These are phyloP conservation scores for Aspergillus chevalieri DNA, from an alignment of 2,329 filamentous ascomycete species.

Conservation along the genomic window DNA sequence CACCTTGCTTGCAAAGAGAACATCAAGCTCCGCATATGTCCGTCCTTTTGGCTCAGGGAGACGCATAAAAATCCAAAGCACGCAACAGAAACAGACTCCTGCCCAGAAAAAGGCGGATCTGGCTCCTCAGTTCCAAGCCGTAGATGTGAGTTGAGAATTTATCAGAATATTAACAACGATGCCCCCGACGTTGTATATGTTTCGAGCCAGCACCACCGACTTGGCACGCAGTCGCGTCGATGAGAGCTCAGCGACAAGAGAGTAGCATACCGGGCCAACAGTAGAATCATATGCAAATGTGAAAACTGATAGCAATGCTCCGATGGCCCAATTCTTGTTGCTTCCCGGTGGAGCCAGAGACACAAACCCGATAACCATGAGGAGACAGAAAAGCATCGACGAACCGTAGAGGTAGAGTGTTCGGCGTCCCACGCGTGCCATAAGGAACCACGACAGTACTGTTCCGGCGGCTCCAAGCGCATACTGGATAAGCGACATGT, in stretches of 20 bases:
- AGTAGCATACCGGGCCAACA: slow-evolving; percentile 85
- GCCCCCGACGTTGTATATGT: slow-evolving; percentile 72
- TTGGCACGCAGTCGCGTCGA: slow-evolving; percentile 82
- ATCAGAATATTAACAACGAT: slow-evolving; percentile 49
- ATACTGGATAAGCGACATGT: slow-evolving; percentile 36
- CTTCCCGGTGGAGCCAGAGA: slow-evolving; percentile 60
- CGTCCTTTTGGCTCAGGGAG: no score
- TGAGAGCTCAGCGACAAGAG: slow-evolving; percentile 76
- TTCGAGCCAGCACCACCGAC: slow-evolving; percentile 79
- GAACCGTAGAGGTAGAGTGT: slow-evolving; percentile 60
- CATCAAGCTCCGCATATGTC: no score
- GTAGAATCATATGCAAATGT: slow-evolving; percentile 73
- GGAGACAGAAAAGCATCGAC: slow-evolving; percentile 72
- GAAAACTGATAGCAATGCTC: slow-evolving; percentile 67
- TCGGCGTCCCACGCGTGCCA: no score
- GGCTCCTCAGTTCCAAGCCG: no score
- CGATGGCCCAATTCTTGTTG: slow-evolving; percentile 55
- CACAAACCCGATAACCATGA: slow-evolving; percentile 72
- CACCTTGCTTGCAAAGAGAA: no score
- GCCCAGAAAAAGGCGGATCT: no score
- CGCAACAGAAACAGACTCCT: no score
- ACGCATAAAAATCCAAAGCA: no score
- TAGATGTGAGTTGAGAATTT: no score
- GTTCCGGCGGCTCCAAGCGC: slow-evolving; percentile 49
- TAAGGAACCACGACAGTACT: slow-evolving; percentile 38